These are phyloP conservation scores for Fragosphaeria purpurea DNA, from an alignment of 2,329 filamentous ascomycete species.

Conservation along the genomic window DNA sequence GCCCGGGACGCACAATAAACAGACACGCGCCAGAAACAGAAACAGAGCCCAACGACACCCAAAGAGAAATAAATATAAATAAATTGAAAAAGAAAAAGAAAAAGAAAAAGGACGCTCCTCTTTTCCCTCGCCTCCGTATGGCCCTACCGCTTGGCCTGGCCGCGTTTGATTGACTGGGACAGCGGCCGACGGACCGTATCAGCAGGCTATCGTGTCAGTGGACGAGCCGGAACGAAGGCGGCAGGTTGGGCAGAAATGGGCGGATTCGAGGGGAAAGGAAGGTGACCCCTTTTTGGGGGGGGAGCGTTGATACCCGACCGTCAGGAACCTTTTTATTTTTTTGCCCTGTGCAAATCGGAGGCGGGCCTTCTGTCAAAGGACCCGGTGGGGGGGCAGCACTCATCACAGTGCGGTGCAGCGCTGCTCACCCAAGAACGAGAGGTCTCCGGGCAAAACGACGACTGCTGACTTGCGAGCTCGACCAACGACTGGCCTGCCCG, in stretches of 20 bases:
- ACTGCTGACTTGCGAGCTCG: too few relatives aligned
- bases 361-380: too few relatives aligned
- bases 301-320: conserved; percentile 20
- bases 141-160: neutral
- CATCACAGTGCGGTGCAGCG: too few relatives aligned
- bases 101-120: neutral
- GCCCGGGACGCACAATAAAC: too few relatives aligned
- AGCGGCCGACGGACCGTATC: conserved; percentile 14
- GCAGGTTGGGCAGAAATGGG: conserved; percentile 23
- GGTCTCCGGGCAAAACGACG: too few relatives aligned
- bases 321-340: neutral
- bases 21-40: too few relatives aligned
- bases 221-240: neutral
- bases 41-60: too few relatives aligned
- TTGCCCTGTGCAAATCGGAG: too few relatives aligned
- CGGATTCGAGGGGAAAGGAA: neutral
- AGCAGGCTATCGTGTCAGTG: neutral
- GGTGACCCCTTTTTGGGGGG: conserved; percentile 7
- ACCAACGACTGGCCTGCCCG: neutral
- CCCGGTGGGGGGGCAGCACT: too few relatives aligned
- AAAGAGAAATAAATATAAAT: too few relatives aligned
- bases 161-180: conserved; percentile 17
- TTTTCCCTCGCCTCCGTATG: neutral
- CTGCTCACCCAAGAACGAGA: too few relatives aligned
- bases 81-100: too few relatives aligned